Evolutionary conservation across 148 eudicot genomes (phyloP).

Genomic region (Chenopodium suecicum): DNA sequence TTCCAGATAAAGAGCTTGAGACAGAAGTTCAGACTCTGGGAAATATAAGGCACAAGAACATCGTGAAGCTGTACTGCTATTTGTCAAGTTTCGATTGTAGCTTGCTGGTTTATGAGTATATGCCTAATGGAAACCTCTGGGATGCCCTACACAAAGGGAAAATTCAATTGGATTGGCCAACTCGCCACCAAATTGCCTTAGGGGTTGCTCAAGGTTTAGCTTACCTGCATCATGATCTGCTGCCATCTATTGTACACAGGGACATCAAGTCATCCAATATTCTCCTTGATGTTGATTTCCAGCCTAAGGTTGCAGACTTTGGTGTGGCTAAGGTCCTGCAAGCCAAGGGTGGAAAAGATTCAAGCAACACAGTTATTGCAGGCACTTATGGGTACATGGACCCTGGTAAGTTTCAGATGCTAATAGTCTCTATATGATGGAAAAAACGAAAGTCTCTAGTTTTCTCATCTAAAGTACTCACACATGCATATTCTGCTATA

Average conservation of each 20-base stretch:
- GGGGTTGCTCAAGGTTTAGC: constrained; percentile 91
- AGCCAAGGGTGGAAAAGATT: constrained; percentile 66
- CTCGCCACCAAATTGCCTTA: constrained; percentile 73
- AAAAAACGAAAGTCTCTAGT: no score
- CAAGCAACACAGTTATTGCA: constrained; percentile 61
- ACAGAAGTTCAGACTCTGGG: constrained; percentile 93
- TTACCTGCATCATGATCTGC: constrained; percentile 85
- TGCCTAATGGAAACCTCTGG: constrained; percentile 96
- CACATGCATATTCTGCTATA: not conserved
- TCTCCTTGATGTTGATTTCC: constrained; percentile 72
- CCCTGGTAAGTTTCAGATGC: constrained; percentile 57
- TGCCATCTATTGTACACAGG: constrained; percentile 82
- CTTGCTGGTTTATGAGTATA: constrained; percentile 89
- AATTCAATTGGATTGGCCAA: constrained; percentile 69
- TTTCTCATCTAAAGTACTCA: not conserved
- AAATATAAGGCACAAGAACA: constrained; percentile 89
- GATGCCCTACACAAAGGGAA: constrained; percentile 88
- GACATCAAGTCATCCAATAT: constrained; percentile 94
- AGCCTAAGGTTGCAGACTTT: constrained; percentile 92
- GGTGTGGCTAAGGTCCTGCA: constrained; percentile 92
- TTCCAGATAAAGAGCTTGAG: constrained; percentile 62
- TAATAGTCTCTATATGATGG: constrained; percentile 1
- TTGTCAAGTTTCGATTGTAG: constrained; percentile 62
- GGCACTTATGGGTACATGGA: constrained; percentile 98
- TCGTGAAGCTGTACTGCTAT: constrained; percentile 80